Percentiles rank a stretch among this genome's conserved stretches.
Evolutionary conservation across 2,329 filamentous ascomycete genomes (phyloP).

Genomic region (Neopestalotiopsis rosae): DNA sequence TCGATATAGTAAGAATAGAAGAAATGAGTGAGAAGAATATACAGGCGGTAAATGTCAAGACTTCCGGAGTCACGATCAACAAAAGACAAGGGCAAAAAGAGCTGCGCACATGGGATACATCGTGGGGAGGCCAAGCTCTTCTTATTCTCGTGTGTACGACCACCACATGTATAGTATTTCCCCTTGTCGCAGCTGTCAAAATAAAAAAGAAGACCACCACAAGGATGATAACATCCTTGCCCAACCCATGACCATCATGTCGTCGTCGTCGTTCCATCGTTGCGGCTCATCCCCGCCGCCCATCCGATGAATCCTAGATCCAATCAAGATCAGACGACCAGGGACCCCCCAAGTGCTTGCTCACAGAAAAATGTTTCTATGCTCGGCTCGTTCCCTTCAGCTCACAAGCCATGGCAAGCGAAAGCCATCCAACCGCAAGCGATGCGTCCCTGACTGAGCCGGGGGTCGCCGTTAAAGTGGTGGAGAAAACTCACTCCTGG

Average conservation of each 20-base stretch:
- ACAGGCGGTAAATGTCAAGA: conserved; percentile 6
- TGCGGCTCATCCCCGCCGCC: conserved; percentile 8
- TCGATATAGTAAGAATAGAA: not conserved
- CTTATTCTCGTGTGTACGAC: conserved; percentile 11
- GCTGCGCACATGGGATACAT: not conserved
- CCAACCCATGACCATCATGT: conserved; percentile 5
- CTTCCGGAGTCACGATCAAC: conserved; percentile 5
- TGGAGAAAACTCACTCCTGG: conserved; percentile 3
- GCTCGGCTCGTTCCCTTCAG: conserved; percentile 4
- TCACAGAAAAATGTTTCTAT: not conserved
- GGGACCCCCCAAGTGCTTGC: not conserved
- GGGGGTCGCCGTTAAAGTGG: not conserved
- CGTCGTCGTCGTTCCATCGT: not conserved
- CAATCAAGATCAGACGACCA: conserved; percentile 16
- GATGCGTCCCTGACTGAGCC: not conserved
- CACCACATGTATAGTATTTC: not conserved
- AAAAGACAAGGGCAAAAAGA: not conserved
- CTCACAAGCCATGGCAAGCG: conserved; percentile 1
- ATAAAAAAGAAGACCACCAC: not conserved
- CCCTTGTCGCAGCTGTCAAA: conserved; percentile 1
- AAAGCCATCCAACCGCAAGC: not conserved
- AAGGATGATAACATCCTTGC: not conserved
- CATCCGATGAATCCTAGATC: conserved; percentile 12
- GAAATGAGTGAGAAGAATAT: not conserved
- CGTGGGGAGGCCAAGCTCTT: not conserved